Evolutionary conservation across 768 basidiomycete genomes (phyloP).

Genomic region (Ephemerocybe angulata): DNA sequence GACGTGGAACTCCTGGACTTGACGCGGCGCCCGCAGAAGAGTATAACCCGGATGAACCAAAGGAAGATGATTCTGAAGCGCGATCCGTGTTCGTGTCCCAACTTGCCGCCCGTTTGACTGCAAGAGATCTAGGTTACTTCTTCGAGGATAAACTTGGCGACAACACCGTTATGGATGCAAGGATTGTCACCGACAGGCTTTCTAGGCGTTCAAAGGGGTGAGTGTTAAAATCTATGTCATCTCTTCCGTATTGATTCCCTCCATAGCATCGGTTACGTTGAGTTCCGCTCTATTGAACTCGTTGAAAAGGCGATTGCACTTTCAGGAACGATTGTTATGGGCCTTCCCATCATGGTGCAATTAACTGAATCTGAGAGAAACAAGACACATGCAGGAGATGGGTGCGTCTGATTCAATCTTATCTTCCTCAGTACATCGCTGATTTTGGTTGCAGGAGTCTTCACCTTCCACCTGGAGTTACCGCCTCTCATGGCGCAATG

Average conservation of each 20-base stretch:
- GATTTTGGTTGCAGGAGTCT: slow-evolving; percentile 50
- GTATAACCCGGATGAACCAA: slow-evolving; percentile 83
- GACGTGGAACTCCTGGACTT: slow-evolving; percentile 57
- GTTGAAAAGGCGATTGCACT: slow-evolving; percentile 89
- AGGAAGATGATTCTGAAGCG: slow-evolving; percentile 95
- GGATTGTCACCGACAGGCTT: slow-evolving; percentile 93
- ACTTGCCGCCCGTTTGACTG: slow-evolving; percentile 93
- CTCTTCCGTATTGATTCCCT: slow-evolving; percentile 7
- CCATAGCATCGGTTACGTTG: slow-evolving; percentile 92
- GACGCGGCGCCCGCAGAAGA: slow-evolving; percentile 60
- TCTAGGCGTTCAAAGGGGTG: slow-evolving; percentile 98
- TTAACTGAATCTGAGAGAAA: slow-evolving; percentile 97
- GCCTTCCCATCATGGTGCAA: slow-evolving; percentile 94
- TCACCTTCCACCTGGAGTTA: slow-evolving; percentile 82
- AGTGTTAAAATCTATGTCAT: slow-evolving; percentile 20
- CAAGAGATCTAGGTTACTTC: slow-evolving; percentile 96
- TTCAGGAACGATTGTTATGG: slow-evolving; percentile 96
- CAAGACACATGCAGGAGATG: slow-evolving; percentile 82
- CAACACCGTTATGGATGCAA: slow-evolving; percentile 89
- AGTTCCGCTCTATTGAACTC: slow-evolving; percentile 85
- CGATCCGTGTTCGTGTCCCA: slow-evolving; percentile 99
- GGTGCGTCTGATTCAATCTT: slow-evolving; percentile 43
- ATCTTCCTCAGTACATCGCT: slow-evolving; percentile 9
- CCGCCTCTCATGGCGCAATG: slow-evolving; percentile 76
- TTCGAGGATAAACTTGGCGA: slow-evolving; percentile 97